Conservation (phyloP, 2,329 filamentous ascomycete species). For the Aurifilum marmelostoma region DNA sequence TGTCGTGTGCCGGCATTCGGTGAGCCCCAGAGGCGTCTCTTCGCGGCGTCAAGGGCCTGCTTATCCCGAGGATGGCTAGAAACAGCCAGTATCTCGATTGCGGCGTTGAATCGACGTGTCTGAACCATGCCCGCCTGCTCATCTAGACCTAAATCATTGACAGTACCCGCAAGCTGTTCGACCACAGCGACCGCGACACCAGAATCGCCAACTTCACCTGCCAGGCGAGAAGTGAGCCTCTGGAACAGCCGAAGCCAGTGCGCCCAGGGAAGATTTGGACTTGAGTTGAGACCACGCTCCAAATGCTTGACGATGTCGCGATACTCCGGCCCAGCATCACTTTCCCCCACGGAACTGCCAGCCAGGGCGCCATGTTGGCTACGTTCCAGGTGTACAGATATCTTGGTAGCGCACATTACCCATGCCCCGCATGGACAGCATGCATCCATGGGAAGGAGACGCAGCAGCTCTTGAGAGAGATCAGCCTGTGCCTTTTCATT, state of each 20-base stretch:
- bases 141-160: slow-evolving; percentile 45
- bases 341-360: slow-evolving; percentile 45
- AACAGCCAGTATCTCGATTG: slow-evolving; percentile 48
- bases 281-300: slow-evolving; percentile 58
- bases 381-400: slow-evolving; percentile 48
- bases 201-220: slow-evolving; percentile 67
- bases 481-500: slow-evolving; percentile 48
- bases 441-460: slow-evolving; percentile 50
- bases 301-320: slow-evolving; percentile 71
- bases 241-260: slow-evolving; percentile 61
- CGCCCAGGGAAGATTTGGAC: slow-evolving; percentile 50
- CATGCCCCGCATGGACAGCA: slow-evolving; percentile 54
- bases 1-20: slow-evolving; percentile 44
- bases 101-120: slow-evolving; percentile 40
- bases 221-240: slow-evolving; percentile 58
- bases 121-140: slow-evolving; percentile 31
- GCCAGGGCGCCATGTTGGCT: slow-evolving; percentile 42
- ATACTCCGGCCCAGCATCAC: slow-evolving; percentile 68
- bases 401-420: slow-evolving; percentile 53
- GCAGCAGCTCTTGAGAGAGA: slow-evolving; percentile 55
- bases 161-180: slow-evolving; percentile 67
- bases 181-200: slow-evolving; percentile 68
- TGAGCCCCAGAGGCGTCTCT: slow-evolving; percentile 69
- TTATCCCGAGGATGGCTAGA: slow-evolving; percentile 62
- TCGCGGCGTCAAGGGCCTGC: slow-evolving; percentile 66